Base-by-base conservation (phyloP, 176 grass and related monocot species). In the Paspalum notatum region DNA sequence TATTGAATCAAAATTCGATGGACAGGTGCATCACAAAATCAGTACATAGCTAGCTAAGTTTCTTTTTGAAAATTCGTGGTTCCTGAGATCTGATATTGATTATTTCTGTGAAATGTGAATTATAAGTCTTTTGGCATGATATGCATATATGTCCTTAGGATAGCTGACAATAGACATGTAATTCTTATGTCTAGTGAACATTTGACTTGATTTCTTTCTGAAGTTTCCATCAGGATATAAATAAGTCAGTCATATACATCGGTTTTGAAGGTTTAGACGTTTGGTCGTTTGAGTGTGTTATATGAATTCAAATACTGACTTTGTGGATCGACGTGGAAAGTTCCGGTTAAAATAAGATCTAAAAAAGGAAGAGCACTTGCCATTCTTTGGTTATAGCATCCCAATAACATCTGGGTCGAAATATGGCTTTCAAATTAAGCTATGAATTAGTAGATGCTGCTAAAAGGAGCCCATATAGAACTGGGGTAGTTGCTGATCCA, bases 151-250 rank as follows among this genome's bases (percentile, higher is more conserved):
- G 57, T 54, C 53, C 45, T 49, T n/a, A 17, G 7, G 25, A 48
- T 75, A 20, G 39, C 54, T 76, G 14, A 54, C 54, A 47, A 68
- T 53, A 76, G 9, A 63, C 53, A 80, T 55, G 20, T 16, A 71
- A 76, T 57, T 71, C 18, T 48, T 55, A 11, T 58, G 48, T 15
- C 11, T 40, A 57, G 8, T 12, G 24, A 14, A 57, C n/a, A 17
- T 85, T 80, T 74, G 72, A 41, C 12, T 60, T 75, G 38, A 83
- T 72, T 81, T 46, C 45, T 8, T 32, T 12, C 49, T 48, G 22
- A 71, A 75, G 58, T 77, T 16, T 55, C 13, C 24, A 57, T 27
- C 26, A 64, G 26, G 80, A 42, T 9, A 68, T 15, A 52, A 62
- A 76, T 62, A 82, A 38, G 6, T 54, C 2, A 15, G 5, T 37